These are phyloP conservation scores for Trichoderma gamsii DNA, from an alignment of 495 filamentous ascomycete species.

Conservation along the genomic window DNA sequence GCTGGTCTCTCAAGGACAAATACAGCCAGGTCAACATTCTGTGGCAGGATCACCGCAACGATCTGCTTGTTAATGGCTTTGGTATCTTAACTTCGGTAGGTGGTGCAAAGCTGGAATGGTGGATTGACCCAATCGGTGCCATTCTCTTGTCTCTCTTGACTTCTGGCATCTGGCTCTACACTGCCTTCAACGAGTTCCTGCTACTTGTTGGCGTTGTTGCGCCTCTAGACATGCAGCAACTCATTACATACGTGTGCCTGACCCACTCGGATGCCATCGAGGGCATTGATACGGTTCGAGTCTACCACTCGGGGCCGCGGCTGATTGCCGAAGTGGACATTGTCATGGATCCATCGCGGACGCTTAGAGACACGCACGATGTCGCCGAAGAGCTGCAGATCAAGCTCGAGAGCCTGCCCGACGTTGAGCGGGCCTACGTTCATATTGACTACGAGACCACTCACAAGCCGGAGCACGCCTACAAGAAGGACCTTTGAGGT, in stretches of 20 bases:
- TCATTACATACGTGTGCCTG: conserved; percentile 94
- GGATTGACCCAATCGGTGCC: conserved; percentile 91
- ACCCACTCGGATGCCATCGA: conserved; percentile 77
- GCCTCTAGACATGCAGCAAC: conserved; percentile 76
- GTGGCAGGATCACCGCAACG: conserved; percentile 88
- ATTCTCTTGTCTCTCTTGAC: conserved; percentile 76
- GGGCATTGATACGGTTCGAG: conserved; percentile 89
- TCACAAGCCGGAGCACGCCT: conserved; percentile 76
- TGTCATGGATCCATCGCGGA: conserved; percentile 67
- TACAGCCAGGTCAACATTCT: conserved; percentile 87
- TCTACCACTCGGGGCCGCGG: conserved; percentile 84
- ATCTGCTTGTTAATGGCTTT: conserved; percentile 83
- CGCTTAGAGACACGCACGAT: conserved; percentile 78
- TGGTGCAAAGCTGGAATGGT: conserved; percentile 83
- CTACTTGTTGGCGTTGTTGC: conserved; percentile 85
- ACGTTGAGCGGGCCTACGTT: conserved; percentile 92
- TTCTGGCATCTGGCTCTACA: conserved; percentile 69
- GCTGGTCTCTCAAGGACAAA: conserved; percentile 80
- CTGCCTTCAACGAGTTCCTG: conserved; percentile 85
- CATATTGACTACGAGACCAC: conserved; percentile 95
- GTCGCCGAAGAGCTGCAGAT: conserved; percentile 90
- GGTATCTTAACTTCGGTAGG: conserved; percentile 85
- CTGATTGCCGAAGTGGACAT: conserved; percentile 88
- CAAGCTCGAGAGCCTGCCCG: conserved; percentile 86
- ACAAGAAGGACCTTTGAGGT: conserved; percentile 47